phyloP scores from a whole-genome alignment of 2,329 filamentous ascomycete genomes.

The Byssoonygena ceratinophila region DNA sequence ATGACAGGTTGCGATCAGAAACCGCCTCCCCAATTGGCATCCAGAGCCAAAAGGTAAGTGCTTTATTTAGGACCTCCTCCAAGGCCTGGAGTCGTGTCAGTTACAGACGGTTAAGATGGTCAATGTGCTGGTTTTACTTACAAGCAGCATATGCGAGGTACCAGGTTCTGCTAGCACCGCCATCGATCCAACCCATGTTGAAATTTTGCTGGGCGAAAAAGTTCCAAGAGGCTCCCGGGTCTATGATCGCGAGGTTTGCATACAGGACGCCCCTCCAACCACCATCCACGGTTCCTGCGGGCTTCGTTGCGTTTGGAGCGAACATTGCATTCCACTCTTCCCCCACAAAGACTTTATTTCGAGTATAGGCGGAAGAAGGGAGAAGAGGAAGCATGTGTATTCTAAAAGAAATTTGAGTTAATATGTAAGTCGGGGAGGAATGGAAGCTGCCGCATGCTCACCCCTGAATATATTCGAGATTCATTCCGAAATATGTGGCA shows the following conservation, averaged over 20 bases:
- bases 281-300: constrained; percentile 46
- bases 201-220: constrained; percentile 64
- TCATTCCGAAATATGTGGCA: constrained; percentile 73
- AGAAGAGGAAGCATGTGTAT: constrained; percentile 76
- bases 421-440: not conserved
- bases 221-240: constrained; percentile 57
- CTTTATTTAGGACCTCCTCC: constrained; percentile 14
- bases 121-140: too few relatives aligned
- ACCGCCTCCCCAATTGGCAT: too few relatives aligned
- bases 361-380: constrained; percentile 56
- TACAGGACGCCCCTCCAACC: constrained; percentile 82
- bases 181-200: constrained; percentile 56
- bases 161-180: constrained; percentile 74
- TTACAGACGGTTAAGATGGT: not conserved
- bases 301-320: constrained; percentile 52
- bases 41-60: not conserved
- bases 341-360: constrained; percentile 57
- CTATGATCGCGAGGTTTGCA: constrained; percentile 67
- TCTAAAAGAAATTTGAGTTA: constrained; percentile 36
- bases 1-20: too few relatives aligned
- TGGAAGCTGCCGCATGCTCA: constrained; percentile 23
- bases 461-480: constrained; percentile 60
- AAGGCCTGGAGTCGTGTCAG: constrained; percentile 14
- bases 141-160: constrained; percentile 70
- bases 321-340: constrained; percentile 82